Evolutionary conservation across 2,329 filamentous ascomycete species (phyloP).

Genomic region (Leptodontidium sp.): DNA sequence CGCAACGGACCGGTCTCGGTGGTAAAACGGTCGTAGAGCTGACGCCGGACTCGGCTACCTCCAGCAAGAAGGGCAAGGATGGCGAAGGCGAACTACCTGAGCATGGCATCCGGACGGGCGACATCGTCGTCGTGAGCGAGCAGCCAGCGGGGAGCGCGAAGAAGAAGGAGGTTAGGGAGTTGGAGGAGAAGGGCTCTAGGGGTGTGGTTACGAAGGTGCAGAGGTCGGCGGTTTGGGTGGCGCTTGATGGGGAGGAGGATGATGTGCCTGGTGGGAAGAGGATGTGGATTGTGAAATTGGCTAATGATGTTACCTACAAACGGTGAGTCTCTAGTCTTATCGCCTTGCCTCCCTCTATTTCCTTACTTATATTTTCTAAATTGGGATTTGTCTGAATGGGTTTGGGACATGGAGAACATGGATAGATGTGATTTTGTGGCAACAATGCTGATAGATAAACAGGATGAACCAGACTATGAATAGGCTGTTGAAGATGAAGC

Average conservation of each 20-base stretch:
- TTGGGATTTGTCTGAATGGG: background rate
- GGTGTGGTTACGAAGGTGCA: constrained; percentile 76
- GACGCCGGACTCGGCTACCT: constrained; percentile 71
- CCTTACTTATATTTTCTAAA: background rate
- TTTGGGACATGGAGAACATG: background rate
- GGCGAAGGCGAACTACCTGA: constrained; percentile 66
- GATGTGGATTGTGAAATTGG: constrained; percentile 72
- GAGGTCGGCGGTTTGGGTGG: constrained; percentile 67
- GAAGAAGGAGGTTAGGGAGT: constrained; percentile 73
- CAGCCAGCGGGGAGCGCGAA: constrained; percentile 70
- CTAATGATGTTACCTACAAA: constrained; percentile 72
- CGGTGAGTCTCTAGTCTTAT: constrained; percentile 34
- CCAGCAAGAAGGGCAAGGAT: constrained; percentile 34
- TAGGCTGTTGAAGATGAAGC: constrained; percentile 63
- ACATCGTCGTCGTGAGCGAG: constrained; percentile 79
- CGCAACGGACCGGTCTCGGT: constrained; percentile 86
- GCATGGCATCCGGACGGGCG: constrained; percentile 78
- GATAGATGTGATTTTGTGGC: constrained; percentile 8
- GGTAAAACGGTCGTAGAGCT: constrained; percentile 92
- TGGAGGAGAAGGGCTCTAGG: constrained; percentile 71
- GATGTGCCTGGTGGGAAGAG: constrained; percentile 47
- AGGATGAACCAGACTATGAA: constrained; percentile 72
- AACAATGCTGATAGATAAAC: constrained; percentile 23
- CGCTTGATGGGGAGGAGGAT: constrained; percentile 69
- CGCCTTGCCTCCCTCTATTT: background rate